Base-by-base conservation (phyloP, 2,329 filamentous ascomycete species). In the Pestalotiopsis sp. region DNA sequence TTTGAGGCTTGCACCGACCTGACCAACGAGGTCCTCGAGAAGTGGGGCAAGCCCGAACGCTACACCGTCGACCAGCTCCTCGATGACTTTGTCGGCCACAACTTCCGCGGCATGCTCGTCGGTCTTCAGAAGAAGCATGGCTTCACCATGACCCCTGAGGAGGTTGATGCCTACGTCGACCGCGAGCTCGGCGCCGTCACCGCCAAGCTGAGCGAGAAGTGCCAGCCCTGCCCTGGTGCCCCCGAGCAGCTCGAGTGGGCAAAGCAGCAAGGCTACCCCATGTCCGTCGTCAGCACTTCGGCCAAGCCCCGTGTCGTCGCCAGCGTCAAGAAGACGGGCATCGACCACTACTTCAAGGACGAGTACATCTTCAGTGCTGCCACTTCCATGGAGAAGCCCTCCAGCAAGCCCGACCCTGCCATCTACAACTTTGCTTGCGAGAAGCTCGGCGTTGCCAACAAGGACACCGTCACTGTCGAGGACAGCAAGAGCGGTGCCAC, bases 1-100 rank as follows among this genome's bases (percentile, higher is more conserved):
- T 93, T 94, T 77, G 90, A 92, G 81, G 91, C 91, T 69, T 93
- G 91, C 79, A 90, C 91, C 77, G 89, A 91, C 69, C 84, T 93
- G 72, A 88, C 90, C 81, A 94, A 94, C 80, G 87, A 92, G 78
- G 88, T 93, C 73, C 84, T 93, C 74, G 85, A 86, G 75, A 88
- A 87, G 77, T 84, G 88, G 75, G 80, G 82, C 76, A 84, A 89
- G 75, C 73, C 84, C 38, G 85, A 87, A 67, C 88, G 86, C 75
- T 94, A 93, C 83, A 91, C 90, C 3, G 88, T 88, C 70, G 86
- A 89, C 13, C 83, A 88, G 75, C 88, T 94, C 68, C 89, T 93
- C 76, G 83, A 86, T 70, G 89, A 93, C 79, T 94, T 93, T 75
- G 90, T 94, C 71, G 91, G 91, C 73, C 89, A 92, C 78, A 93